These are phyloP conservation scores for Nematocida ausubeli DNA, from an alignment of 371 early-diverging fungal genomes.

Conservation along the genomic window DNA sequence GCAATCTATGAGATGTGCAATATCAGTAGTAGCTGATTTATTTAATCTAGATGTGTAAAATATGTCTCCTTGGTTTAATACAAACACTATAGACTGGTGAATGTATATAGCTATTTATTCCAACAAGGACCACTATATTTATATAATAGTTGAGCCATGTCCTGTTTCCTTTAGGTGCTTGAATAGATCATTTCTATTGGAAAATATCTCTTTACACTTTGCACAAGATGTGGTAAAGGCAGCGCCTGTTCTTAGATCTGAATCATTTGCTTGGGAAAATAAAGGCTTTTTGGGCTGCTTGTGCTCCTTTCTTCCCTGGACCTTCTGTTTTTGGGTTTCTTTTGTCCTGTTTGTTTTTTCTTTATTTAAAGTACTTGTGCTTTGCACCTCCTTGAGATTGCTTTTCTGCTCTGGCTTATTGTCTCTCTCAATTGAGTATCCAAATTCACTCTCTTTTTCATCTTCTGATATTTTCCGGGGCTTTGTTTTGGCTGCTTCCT, in stretches of 20 bases:
- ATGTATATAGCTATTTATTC: too few species aligned
- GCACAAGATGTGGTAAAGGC: slow-evolving; percentile 52
- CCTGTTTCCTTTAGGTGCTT: slow-evolving; percentile 45
- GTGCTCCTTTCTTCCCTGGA: background rate
- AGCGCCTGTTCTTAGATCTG: slow-evolving; percentile 31
- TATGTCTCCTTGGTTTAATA: too few species aligned
- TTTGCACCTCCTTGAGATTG: background rate
- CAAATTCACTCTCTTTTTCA: background rate
- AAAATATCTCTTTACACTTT: slow-evolving; percentile 45
- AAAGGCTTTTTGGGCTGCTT: background rate
- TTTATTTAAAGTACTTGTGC: background rate
- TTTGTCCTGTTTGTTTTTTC: background rate
- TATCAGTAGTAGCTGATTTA: too few species aligned
- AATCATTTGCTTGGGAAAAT: background rate
- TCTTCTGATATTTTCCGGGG: background rate
- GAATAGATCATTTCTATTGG: slow-evolving; percentile 46
- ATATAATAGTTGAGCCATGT: slow-evolving; percentile 1
- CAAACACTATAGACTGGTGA: too few species aligned
- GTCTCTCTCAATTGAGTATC: background rate
- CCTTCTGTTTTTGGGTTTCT: background rate
- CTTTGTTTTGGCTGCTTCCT: background rate
- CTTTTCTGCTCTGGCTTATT: background rate
- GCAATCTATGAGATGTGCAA: too few species aligned
- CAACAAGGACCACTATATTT: too few species aligned
- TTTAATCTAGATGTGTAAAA: too few species aligned